These are phyloP conservation scores for Starmerella cellae DNA, from an alignment of 805 yeast genomes.

Conservation along the genomic window DNA sequence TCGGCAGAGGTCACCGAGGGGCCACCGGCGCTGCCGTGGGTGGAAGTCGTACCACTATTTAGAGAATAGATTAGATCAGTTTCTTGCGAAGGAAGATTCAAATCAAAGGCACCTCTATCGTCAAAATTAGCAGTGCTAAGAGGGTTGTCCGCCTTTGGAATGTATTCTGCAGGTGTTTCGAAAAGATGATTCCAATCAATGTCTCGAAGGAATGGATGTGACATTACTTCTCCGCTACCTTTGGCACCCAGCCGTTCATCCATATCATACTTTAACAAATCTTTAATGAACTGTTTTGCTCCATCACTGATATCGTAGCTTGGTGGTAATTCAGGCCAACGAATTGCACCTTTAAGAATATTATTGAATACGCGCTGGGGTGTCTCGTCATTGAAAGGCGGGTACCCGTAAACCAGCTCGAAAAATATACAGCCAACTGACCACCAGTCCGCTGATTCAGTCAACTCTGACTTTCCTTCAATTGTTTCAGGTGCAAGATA, in stretches of 20 bases:
- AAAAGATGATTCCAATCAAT: constrained; percentile 59
- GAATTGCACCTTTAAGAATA: constrained; percentile 57
- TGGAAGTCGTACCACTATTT: background rate
- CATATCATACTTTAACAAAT: constrained; percentile 53
- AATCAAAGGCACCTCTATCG: constrained; percentile 60
- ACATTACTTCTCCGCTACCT: constrained; percentile 67
- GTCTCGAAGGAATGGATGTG: constrained; percentile 66
- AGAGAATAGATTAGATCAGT: constrained; percentile 9
- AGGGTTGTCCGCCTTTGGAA: constrained; percentile 66
- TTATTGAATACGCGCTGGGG: constrained; percentile 75
- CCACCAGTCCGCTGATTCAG: constrained; percentile 96
- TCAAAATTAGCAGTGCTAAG: constrained; percentile 89
- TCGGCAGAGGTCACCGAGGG: background rate
- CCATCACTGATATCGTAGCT: constrained; percentile 37
- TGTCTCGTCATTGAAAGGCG: constrained; percentile 79
- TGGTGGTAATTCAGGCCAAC: constrained; percentile 62
- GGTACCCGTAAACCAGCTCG: constrained; percentile 83
- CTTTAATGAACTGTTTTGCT: constrained; percentile 62
- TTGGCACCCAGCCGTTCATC: constrained; percentile 52
- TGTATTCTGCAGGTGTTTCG: constrained; percentile 62
- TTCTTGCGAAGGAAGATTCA: constrained; percentile 13
- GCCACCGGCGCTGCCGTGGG: background rate
- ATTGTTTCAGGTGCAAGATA: constrained; percentile 95
- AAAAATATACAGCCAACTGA: constrained; percentile 89
- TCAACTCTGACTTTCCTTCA: constrained; percentile 59